Conservation (phyloP, 2,329 filamentous ascomycete genomes). For the Sordariomycetes sp. region DNA sequence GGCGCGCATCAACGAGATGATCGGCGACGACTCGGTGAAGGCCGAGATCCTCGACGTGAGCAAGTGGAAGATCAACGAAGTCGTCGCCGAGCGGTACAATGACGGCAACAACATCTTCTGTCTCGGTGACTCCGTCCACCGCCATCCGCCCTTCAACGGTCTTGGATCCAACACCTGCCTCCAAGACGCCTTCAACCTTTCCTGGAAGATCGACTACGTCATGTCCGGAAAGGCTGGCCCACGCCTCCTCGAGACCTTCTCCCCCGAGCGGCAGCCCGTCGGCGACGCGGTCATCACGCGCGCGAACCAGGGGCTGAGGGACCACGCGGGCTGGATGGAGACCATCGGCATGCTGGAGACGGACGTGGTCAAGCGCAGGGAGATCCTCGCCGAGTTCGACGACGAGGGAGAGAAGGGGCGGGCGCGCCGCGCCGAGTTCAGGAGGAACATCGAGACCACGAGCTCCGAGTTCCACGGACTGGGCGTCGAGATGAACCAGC, state of each 20-base stretch:
- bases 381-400: conserved; percentile 28
- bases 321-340: conserved; percentile 34
- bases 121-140: conserved; percentile 46
- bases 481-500: conserved; percentile 50
- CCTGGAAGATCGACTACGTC: conserved; percentile 43
- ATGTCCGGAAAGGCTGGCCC: conserved; percentile 16
- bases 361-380: conserved; percentile 24
- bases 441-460: conserved; percentile 28
- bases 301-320: conserved; percentile 45
- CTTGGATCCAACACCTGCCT: conserved; percentile 49
- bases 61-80: conserved; percentile 53
- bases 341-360: conserved; percentile 30
- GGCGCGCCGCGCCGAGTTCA: conserved; percentile 25
- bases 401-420: conserved; percentile 23
- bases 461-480: conserved; percentile 41
- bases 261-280: conserved; percentile 35
- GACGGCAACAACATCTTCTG: conserved; percentile 36
- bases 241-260: conserved; percentile 30
- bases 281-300: conserved; percentile 36
- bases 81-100: conserved; percentile 44
- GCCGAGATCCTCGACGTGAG: conserved; percentile 41
- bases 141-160: conserved; percentile 46
- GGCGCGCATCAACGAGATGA: conserved; percentile 32
- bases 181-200: conserved; percentile 44
- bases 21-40: conserved; percentile 39